phyloP scores from a whole-genome alignment of 345 rosid genomes.

The Camelina sativa region DNA sequence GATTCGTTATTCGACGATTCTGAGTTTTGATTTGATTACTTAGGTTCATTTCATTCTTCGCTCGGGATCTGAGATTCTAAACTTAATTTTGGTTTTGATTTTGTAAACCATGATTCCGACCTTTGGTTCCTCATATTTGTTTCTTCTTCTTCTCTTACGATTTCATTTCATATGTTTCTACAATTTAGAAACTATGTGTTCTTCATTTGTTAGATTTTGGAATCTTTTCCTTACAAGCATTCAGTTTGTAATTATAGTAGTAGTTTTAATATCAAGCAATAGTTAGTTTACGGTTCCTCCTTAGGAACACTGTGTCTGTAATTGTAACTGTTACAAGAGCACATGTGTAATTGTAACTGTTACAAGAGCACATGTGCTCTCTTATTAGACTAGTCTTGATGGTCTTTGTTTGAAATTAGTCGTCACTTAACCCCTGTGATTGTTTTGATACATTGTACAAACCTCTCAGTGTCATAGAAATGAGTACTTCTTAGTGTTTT shows the following conservation, averaged over 20 bases:
- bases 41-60: background rate
- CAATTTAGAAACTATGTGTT: background rate
- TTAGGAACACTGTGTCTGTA: too few relatives aligned
- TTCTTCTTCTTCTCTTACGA: too few relatives aligned
- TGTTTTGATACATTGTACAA: background rate
- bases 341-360: too few relatives aligned
- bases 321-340: too few relatives aligned
- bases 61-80: conserved; percentile 23
- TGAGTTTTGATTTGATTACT: background rate
- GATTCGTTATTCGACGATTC: background rate
- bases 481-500: background rate
- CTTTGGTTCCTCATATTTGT: background rate
- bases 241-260: too few relatives aligned
- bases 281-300: too few relatives aligned
- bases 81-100: background rate
- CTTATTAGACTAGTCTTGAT: background rate
- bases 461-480: background rate
- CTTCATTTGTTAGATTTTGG: background rate
- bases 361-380: too few relatives aligned
- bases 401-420: background rate
- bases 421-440: background rate
- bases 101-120: background rate
- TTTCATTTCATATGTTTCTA: background rate
- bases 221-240: background rate
- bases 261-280: too few relatives aligned